Evolutionary conservation across 345 rosid genomes (phyloP), one percentile per base, ranked within the genome.

Genomic region (Rhizophora apiculata): DNA sequence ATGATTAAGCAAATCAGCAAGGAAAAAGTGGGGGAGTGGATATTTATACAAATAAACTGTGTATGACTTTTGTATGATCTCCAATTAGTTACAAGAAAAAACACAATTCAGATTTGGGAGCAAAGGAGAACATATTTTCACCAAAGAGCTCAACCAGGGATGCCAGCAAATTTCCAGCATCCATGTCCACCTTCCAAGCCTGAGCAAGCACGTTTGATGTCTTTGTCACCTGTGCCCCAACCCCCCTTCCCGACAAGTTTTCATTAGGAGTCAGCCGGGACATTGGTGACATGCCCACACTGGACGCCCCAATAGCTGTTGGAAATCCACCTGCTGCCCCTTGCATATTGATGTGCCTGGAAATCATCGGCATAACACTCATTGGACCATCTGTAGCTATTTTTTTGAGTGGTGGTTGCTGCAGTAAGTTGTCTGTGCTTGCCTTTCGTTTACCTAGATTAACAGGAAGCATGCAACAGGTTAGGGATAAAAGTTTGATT

Each of bases 401-500:
- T 76, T 82, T 93, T 80, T 90, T 93, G 66, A 69, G 71, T 11
- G 87, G 91, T 26, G 85, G 91, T 76, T 88, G 93, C 76, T 85
- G 90, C 78, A 78, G 76, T 72, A 83, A 72, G 83, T 79, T 85
- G 75, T 88, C 96, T 43, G 78, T 70, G 78, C 85, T 87, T 27
- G 86, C 87, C 82, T 84, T 90, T 48, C 96, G 89, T 87, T 93
- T 93, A 80, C 82, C 98, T 93, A 75, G 69, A 72, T 74, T 61
- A 56, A 63, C 29, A 48, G 56, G 43, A 59, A 37, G 52, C 26
- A 62, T 54, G 19, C 3, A 52, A 66, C 48, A 43, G 62, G 62
- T 53, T 21, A 59, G 21, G 24, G 43, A 59, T 59, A n/a, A 31
- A 24, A 26, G 19, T 27, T 36, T 11, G 24, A 27, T 49, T 29